Percentiles rank a stretch among this genome's conserved stretches.
These are phyloP conservation scores for Inonotus obliquus DNA, from an alignment of 1,284 basidiomycete species.

Conservation along the genomic window DNA sequence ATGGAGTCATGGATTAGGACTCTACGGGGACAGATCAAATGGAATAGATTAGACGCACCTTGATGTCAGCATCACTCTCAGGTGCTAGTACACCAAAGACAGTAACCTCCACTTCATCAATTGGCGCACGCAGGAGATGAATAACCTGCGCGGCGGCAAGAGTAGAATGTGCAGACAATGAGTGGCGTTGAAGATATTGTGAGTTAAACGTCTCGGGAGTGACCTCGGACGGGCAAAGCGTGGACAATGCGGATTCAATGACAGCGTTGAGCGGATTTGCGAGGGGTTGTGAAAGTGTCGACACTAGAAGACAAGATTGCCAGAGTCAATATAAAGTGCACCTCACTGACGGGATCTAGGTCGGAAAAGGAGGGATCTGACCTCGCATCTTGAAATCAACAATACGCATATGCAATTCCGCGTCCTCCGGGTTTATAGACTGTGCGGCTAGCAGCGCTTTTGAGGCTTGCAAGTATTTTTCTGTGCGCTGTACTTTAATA, in stretches of 20 bases:
- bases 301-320: constrained; percentile 30
- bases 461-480: constrained; percentile 76
- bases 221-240: constrained; percentile 53
- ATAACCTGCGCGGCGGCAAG: constrained; percentile 59
- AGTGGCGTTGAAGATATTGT: constrained; percentile 66
- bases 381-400: constrained; percentile 60
- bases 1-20: neutral
- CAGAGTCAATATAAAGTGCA: neutral
- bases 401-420: constrained; percentile 69
- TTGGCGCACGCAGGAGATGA: constrained; percentile 40
- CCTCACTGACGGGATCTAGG: neutral
- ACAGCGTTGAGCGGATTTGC: constrained; percentile 41
- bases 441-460: constrained; percentile 63
- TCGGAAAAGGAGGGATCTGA: constrained; percentile 28
- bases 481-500: constrained; percentile 34
- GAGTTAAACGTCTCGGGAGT: constrained; percentile 67
- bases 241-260: constrained; percentile 41
- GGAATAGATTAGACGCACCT: constrained; percentile 37
- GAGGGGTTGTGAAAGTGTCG: constrained; percentile 36
- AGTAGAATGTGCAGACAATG: constrained; percentile 45
- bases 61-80: constrained; percentile 42
- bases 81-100: constrained; percentile 48
- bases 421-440: constrained; percentile 50
- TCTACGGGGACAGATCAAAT: neutral
- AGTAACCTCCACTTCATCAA: constrained; percentile 55